Evolutionary conservation across 2,329 filamentous ascomycete species (phyloP).

Genomic region (Aureobasidium melanogenum): DNA sequence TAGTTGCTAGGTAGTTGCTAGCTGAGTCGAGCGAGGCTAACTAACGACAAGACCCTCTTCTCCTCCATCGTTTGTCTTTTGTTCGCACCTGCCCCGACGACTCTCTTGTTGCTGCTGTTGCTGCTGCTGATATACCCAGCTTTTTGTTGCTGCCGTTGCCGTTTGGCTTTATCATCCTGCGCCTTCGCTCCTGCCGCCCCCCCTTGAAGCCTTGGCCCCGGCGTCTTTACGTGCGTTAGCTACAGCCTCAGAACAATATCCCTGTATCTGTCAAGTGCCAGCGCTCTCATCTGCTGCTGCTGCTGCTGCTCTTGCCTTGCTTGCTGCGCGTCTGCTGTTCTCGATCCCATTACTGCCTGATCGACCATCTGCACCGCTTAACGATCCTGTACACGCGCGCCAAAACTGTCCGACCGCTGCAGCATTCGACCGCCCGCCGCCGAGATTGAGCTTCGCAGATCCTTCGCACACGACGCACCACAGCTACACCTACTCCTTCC

Average conservation of each 20-base stretch:
- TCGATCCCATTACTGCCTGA: neutral
- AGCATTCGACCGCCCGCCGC: neutral
- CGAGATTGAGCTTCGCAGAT: slow-evolving; percentile 10
- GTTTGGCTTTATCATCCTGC: slow-evolving; percentile 7
- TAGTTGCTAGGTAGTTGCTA: neutral
- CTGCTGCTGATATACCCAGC: too few species aligned
- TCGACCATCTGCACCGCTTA: neutral
- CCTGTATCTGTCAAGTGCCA: slow-evolving; percentile 4
- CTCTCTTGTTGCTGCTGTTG: neutral
- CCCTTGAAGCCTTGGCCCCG: neutral
- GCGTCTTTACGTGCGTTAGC: slow-evolving; percentile 9
- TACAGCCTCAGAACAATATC: neutral
- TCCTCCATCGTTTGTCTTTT: neutral
- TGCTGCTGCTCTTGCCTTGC: neutral
- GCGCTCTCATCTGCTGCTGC: neutral
- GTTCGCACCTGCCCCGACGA: neutral
- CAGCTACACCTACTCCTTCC: neutral
- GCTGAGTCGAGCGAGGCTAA: neutral
- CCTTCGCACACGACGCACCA: slow-evolving; percentile 5
- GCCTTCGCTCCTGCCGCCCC: neutral
- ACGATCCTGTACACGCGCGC: neutral
- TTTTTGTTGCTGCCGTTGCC: neutral
- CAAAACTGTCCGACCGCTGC: neutral
- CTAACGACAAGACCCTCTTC: neutral
- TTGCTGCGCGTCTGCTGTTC: neutral